Conservation (phyloP, 495 filamentous ascomycete genomes). For the Tuber calosporum region DNA sequence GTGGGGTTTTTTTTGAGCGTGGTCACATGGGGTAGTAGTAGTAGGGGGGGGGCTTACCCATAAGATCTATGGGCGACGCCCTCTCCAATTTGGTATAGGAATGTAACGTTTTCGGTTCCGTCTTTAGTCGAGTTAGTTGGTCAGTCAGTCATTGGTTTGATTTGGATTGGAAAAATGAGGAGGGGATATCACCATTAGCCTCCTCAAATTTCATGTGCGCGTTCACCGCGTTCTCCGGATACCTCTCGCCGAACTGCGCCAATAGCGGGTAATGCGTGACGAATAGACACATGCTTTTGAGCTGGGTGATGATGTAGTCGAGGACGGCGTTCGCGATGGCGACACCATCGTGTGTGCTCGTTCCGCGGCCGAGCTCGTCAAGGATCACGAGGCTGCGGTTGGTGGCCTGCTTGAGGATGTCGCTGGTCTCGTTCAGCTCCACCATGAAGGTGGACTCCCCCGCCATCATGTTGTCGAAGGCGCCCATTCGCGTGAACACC, state of each 20-base stretch:
- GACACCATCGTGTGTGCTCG: conserved; percentile 88
- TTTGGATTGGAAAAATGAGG: neutral
- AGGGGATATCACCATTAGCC: conserved; percentile 4
- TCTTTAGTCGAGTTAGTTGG: conserved; percentile 19
- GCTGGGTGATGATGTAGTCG: conserved; percentile 68
- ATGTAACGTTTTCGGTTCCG: conserved; percentile 57
- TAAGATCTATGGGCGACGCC: conserved; percentile 91
- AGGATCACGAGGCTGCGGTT: conserved; percentile 75
- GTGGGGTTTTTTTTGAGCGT: neutral
- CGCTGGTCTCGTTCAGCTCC: conserved; percentile 81
- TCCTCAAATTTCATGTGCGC: conserved; percentile 49
- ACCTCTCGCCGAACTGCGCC: conserved; percentile 60
- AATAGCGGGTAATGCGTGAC: conserved; percentile 96
- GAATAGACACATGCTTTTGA: conserved; percentile 74
- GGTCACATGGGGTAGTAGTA: neutral
- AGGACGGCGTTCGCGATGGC: conserved; percentile 92
- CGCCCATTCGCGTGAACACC: conserved; percentile 94
- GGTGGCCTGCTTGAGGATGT: conserved; percentile 83
- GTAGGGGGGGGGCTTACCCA: conserved; percentile 45
- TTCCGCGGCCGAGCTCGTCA: conserved; percentile 92
- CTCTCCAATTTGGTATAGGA: conserved; percentile 73
- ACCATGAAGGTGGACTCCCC: conserved; percentile 97
- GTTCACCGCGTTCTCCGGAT: conserved; percentile 44
- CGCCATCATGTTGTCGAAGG: conserved; percentile 90
- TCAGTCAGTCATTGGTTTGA: conserved; percentile 28